Conservation (phyloP, 2,329 filamentous ascomycete genomes). For the Purpureocillium takamizusanense region DNA sequence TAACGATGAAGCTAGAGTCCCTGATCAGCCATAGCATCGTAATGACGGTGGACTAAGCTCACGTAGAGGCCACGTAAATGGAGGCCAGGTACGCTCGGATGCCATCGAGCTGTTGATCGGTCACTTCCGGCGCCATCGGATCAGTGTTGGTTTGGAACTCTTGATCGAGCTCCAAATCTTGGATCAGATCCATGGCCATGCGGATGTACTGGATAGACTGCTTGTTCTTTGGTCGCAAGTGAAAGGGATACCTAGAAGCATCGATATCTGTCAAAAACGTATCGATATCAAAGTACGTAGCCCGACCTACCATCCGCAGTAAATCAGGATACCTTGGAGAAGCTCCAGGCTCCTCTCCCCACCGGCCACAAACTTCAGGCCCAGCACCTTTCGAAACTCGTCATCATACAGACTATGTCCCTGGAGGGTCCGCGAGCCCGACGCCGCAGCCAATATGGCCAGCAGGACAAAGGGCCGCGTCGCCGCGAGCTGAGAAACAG, state of each 20-base stretch:
- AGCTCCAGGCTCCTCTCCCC: constrained; percentile 49
- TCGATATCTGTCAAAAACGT: constrained; percentile 1
- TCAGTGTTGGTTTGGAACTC: constrained; percentile 12
- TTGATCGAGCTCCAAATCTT: constrained; percentile 39
- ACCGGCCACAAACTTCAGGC: constrained; percentile 44
- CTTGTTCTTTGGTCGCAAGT: constrained; percentile 41
- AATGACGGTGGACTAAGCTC: constrained; percentile 9
- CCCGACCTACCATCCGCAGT: constrained; percentile 42
- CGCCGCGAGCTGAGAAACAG: constrained; percentile 33
- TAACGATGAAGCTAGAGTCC: constrained; percentile 23
- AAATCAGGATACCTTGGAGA: constrained; percentile 47
- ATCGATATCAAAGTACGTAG: neutral
- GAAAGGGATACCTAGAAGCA: constrained; percentile 42
- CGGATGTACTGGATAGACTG: constrained; percentile 40
- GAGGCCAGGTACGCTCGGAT: constrained; percentile 37
- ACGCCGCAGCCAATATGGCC: constrained; percentile 42
- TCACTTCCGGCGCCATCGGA: neutral
- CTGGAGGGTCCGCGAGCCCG: constrained; percentile 37
- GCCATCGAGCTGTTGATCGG: constrained; percentile 24
- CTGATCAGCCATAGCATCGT: constrained; percentile 8
- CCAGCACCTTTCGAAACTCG: constrained; percentile 48
- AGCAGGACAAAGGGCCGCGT: constrained; percentile 44
- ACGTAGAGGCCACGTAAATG: constrained; percentile 34
- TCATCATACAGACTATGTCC: constrained; percentile 46
- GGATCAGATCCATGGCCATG: constrained; percentile 41